Base-by-base conservation (phyloP, 108 stramenopile genomes). In the Pelagomonas calceolata region DNA sequence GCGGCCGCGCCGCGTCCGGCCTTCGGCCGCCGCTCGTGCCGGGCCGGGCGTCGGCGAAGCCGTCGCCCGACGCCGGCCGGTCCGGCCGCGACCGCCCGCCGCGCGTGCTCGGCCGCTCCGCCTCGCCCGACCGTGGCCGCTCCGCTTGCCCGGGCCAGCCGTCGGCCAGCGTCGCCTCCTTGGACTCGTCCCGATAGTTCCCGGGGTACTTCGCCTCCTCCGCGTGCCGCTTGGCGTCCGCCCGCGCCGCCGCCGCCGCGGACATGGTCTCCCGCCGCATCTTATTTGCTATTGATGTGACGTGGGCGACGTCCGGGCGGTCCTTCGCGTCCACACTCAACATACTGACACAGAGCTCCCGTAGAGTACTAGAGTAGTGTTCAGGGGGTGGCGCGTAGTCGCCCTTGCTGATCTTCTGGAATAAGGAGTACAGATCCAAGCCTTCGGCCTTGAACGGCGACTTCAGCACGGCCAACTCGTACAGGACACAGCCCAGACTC, bases 401-500 rank as follows among this genome's bases (percentile, higher is more conserved):
- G 16, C 81, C 85, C 26, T 46, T 46, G 0, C 64, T 51, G 63
- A 86, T 86, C 80, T 86, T 86, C 64, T 79, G 63, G 74, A 86
- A 86, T 3, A 86, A 78, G 32, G 66, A 32, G 39, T 75, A 74
- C 32, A 80, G 67, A 43, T 71, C 75, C 36, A 84, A 36, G 34
- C 78, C 78, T 66, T 80, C 80, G 29, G 67, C 74, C 65, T 82
- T 79, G 64, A 86, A 88, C 37, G 86, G 86, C n/a, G 81, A 78
- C 64, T 69, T 45, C 17, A 86, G 79, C 82, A 78, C 72, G n/a
- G 84, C 86, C 32, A 87, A 65, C 80, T 87, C 85, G 70, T 86
- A 87, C 12, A 86, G 70, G 30, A 87, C n/a, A 72, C 86, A 87
- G 15, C 86, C 86, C 45, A 87, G 68, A 63, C 69, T 67, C 86